phyloP scores from a whole-genome alignment of 2,329 filamentous ascomycete species.

The Apiospora phragmitis region DNA sequence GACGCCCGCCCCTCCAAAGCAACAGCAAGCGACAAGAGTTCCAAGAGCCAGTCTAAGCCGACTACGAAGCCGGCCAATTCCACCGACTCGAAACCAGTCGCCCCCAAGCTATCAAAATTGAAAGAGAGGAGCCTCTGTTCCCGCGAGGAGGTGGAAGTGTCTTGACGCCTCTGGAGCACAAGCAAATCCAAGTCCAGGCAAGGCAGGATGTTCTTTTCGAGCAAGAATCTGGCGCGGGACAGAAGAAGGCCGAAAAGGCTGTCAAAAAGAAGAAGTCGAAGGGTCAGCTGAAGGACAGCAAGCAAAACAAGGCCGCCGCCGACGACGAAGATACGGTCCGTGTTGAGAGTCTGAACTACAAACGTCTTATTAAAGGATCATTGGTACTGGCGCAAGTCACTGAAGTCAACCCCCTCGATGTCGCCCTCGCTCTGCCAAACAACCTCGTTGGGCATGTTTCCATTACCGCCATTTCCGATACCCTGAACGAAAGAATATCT shows the following conservation, averaged over 20 bases:
- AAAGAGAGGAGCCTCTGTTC: constrained; percentile 88
- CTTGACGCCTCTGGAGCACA: constrained; percentile 90
- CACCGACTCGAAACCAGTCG: constrained; percentile 27
- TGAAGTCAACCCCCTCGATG: constrained; percentile 75
- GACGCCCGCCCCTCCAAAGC: constrained; percentile 51
- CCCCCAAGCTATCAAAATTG: constrained; percentile 44
- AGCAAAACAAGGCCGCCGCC: constrained; percentile 48
- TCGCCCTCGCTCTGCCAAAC: constrained; percentile 85
- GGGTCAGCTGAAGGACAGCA: constrained; percentile 51
- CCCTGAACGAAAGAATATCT: constrained; percentile 75
- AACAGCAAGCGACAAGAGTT: constrained; percentile 38
- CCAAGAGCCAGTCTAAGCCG: constrained; percentile 34
- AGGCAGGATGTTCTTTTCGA: constrained; percentile 91
- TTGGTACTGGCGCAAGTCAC: constrained; percentile 85
- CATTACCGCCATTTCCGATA: constrained; percentile 85
- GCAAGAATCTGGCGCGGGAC: constrained; percentile 61
- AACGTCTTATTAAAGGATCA: constrained; percentile 84
- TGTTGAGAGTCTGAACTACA: constrained; percentile 87
- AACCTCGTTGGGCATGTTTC: constrained; percentile 89
- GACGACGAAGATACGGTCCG: constrained; percentile 61
- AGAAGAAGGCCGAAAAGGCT: constrained; percentile 42
- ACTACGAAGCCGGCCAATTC: constrained; percentile 25
- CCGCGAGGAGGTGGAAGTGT: constrained; percentile 90
- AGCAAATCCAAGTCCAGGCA: constrained; percentile 93
- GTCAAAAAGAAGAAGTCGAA: constrained; percentile 59